Evolutionary conservation across 305 asterid species (phyloP), one percentile per base, ranked within the genome.

Genomic region (Fraxinus nigra): DNA sequence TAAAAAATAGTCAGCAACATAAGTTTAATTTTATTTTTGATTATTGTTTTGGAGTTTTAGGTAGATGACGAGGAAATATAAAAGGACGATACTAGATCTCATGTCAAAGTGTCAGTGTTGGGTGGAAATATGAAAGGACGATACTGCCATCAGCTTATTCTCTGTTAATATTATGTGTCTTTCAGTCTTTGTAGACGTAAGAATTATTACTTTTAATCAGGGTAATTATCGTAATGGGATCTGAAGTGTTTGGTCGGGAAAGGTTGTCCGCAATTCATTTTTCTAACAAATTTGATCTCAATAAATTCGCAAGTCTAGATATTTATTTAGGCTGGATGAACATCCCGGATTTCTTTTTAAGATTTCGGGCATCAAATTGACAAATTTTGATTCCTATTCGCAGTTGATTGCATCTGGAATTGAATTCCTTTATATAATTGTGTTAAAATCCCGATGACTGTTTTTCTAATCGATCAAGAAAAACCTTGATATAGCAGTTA

Each of bases 111-210:
- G 14, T 54, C 32, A 56, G 80, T 82, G 37, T 74, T 67, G 79
- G 78, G 10, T 72, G 80, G 80, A 82, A 85, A 65, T 61, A 72
- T 78, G 34, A 22, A 85, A 85, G 72, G 87, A 87, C 90, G 70
- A 78, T 13, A 84, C 77, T 73, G 85, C 84, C 90, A 88, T 67
- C 70, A 10, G 34, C 63, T 51, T n/a, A 16, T 51, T 8, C 9
- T 16, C 63, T 51, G 63, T 16, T 51, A 16, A 51, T 51, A 4
- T 51, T 16, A 48, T 4, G 24, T 16, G 63, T 16, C 26, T 24
- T 24, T 24, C 26, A 24, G 26, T 24, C 2, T n/a, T 51, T 51
- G 67, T 18, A 56, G 67, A 56, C 26, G 11, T 56, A 6, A 18
- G 28, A 18, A 56, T 56, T 56, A 18, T 51, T 61, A 24, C 14